A percentile compares a stretch with the other conserved stretches of the same genome.
phyloP scores from a whole-genome alignment of 768 basidiomycete genomes.

The Xanthoconium stramineum region DNA sequence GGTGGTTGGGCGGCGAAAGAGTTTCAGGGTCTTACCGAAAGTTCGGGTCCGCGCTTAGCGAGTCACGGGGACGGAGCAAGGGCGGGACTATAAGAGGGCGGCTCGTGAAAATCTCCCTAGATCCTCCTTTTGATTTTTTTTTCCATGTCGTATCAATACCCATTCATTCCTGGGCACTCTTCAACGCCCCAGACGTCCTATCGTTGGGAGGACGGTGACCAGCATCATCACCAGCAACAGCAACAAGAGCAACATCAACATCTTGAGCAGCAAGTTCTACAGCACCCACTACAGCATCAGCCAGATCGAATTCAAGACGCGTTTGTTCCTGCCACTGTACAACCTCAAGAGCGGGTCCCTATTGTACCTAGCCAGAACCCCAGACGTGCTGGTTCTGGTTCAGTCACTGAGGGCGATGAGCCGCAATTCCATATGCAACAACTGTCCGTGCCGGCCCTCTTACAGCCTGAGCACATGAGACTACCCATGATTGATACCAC shows the following conservation, averaged over 20 bases:
- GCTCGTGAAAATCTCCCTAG: slow-evolving; percentile 15
- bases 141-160: slow-evolving; percentile 50
- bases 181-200: slow-evolving; percentile 44
- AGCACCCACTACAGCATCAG: slow-evolving; percentile 37
- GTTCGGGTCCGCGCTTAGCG: slow-evolving; percentile 21
- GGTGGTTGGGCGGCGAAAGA: neutral
- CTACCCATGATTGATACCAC: slow-evolving; percentile 34
- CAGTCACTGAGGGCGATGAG: slow-evolving; percentile 24
- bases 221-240: slow-evolving; percentile 23
- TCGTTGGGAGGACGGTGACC: slow-evolving; percentile 42
- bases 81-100: slow-evolving; percentile 32
- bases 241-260: slow-evolving; percentile 31
- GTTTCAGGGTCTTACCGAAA: neutral
- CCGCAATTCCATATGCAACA: slow-evolving; percentile 25
- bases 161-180: slow-evolving; percentile 45
- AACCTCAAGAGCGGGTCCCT: slow-evolving; percentile 28
- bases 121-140: slow-evolving; percentile 24
- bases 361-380: slow-evolving; percentile 30
- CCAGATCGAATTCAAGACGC: slow-evolving; percentile 26
- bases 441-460: slow-evolving; percentile 15
- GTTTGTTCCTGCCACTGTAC: slow-evolving; percentile 18
- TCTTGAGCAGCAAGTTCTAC: slow-evolving; percentile 39
- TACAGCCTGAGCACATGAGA: slow-evolving; percentile 31
- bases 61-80: slow-evolving; percentile 21
- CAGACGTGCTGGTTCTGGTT: slow-evolving; percentile 18